These are phyloP conservation scores for Nelumbo lutea DNA, from an alignment of 164 flowering plant genomes.

Conservation along the genomic window DNA sequence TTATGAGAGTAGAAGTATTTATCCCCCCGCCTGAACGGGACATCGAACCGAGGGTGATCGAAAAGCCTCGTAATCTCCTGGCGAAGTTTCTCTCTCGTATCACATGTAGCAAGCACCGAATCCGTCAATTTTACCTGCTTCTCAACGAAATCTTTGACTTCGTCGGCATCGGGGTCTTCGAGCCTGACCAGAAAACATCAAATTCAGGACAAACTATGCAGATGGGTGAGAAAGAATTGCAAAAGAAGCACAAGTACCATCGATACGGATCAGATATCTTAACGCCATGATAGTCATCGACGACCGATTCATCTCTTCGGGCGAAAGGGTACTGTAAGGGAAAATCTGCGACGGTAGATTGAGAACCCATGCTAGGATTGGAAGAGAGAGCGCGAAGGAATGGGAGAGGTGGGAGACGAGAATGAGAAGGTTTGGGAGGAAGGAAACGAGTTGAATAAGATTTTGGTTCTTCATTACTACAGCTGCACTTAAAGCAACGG, in stretches of 20 bases:
- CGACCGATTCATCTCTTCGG: slow-evolving; percentile 72
- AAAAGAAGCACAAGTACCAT: slow-evolving; percentile 38
- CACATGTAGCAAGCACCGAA: slow-evolving; percentile 57
- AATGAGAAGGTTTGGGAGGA: background rate
- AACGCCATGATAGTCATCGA: slow-evolving; percentile 76
- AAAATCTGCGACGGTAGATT: slow-evolving; percentile 18
- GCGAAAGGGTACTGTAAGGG: slow-evolving; percentile 49
- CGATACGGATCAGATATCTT: slow-evolving; percentile 75
- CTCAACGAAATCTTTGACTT: slow-evolving; percentile 85
- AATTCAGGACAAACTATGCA: background rate
- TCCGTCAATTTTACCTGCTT: slow-evolving; percentile 69
- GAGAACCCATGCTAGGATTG: slow-evolving; percentile 39
- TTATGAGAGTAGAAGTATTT: slow-evolving; percentile 92
- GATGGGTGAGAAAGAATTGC: background rate
- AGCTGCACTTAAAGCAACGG: background rate
- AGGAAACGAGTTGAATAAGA: background rate
- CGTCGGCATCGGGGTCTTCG: slow-evolving; percentile 89
- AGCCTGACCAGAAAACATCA: slow-evolving; percentile 41
- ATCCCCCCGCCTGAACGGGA: slow-evolving; percentile 64
- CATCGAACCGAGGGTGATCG: slow-evolving; percentile 71
- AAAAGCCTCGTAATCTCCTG: slow-evolving; percentile 59
- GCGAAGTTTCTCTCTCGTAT: slow-evolving; percentile 62
- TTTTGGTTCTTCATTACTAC: background rate
- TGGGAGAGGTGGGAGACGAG: background rate
- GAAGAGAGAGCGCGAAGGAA: background rate